These are phyloP conservation scores for Xylaria sp. DNA, from an alignment of 2,329 filamentous ascomycete species.

Conservation along the genomic window DNA sequence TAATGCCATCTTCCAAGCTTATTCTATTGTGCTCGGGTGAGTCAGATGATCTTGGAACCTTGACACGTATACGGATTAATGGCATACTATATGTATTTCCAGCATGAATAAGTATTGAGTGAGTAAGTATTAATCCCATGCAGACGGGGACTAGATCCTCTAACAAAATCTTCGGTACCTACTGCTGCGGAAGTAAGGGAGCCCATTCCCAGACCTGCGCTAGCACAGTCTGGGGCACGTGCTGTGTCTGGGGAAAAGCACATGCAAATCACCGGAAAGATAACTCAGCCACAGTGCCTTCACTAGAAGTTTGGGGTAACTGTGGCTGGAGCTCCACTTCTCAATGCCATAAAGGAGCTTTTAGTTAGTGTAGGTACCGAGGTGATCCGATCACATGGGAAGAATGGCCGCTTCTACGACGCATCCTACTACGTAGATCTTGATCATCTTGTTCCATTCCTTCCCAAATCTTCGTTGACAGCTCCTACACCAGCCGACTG, in stretches of 20 bases:
- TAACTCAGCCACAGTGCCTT: slow-evolving; percentile 23
- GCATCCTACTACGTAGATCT: background rate
- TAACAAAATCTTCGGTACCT: background rate
- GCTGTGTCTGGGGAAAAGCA: slow-evolving; percentile 12
- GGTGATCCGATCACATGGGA: slow-evolving; percentile 37
- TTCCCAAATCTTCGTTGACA: slow-evolving; percentile 1
- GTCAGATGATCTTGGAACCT: background rate
- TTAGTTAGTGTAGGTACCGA: slow-evolving; percentile 22
- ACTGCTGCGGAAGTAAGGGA: too few relatives aligned
- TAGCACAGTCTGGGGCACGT: slow-evolving; percentile 5
- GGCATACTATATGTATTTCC: too few relatives aligned
- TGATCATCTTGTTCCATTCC: slow-evolving; percentile 5
- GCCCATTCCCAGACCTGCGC: background rate
- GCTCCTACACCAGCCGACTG: slow-evolving; percentile 1
- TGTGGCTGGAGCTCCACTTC: slow-evolving; percentile 28
- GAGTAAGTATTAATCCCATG: too few relatives aligned
- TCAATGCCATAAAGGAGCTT: slow-evolving; percentile 13
- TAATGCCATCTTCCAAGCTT: background rate
- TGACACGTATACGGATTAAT: too few relatives aligned
- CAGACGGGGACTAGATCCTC: background rate
- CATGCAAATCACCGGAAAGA: slow-evolving; percentile 15
- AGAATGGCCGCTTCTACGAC: slow-evolving; percentile 18
- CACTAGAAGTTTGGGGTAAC: slow-evolving; percentile 17
- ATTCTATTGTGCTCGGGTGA: background rate
- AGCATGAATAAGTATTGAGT: too few relatives aligned